Percentiles rank a stretch among this genome's conserved stretches.
phyloP scores from a whole-genome alignment of 2,329 filamentous ascomycete genomes.

The Fusarium sp. region DNA sequence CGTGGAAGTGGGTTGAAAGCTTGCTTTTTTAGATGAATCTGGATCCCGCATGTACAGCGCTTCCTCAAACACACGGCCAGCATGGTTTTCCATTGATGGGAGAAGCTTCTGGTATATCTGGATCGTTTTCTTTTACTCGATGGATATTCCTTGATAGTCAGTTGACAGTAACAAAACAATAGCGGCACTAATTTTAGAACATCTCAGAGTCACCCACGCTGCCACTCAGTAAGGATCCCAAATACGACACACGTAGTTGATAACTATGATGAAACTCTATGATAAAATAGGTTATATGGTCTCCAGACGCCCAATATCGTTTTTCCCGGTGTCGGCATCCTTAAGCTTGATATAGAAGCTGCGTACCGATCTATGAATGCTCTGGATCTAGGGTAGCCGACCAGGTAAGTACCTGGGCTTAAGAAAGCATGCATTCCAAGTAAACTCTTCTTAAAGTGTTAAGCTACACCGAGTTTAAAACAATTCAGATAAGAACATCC shows the following conservation, averaged over 20 bases:
- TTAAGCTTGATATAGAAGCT: neutral
- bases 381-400: neutral
- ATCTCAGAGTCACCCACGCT: neutral
- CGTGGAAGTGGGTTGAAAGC: neutral
- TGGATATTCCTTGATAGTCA: neutral
- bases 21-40: neutral
- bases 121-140: neutral
- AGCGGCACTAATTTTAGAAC: too few relatives aligned
- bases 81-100: neutral
- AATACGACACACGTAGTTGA: neutral
- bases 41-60: conserved; percentile 1
- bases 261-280: neutral
- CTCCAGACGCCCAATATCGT: neutral
- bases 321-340: neutral
- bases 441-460: neutral
- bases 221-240: neutral
- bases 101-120: neutral
- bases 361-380: neutral
- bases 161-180: neutral
- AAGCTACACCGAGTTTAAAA: neutral
- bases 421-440: neutral
- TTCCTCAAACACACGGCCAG: conserved; percentile 3
- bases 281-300: neutral
- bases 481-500: neutral
- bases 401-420: neutral